Conservation (phyloP, 495 filamentous ascomycete species). For the Amorphotheca resinae region DNA sequence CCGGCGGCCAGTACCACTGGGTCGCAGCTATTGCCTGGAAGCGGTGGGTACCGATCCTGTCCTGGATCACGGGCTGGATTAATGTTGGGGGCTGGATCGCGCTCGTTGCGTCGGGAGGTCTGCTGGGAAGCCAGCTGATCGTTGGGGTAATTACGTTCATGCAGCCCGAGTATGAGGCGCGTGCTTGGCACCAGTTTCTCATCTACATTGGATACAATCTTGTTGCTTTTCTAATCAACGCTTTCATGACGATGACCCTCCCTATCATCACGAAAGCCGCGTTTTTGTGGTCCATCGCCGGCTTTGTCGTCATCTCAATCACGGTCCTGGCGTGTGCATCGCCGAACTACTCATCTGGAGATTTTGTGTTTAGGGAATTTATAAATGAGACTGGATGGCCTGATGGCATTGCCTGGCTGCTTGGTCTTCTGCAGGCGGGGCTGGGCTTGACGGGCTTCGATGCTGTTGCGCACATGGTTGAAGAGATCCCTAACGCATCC, state of each 20-base stretch:
- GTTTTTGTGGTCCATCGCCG: conserved; percentile 25
- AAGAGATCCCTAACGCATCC: conserved; percentile 29
- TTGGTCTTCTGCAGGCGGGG: conserved; percentile 48
- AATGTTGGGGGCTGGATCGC: conserved; percentile 30
- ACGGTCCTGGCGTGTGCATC: conserved; percentile 27
- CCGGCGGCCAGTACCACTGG: conserved; percentile 41
- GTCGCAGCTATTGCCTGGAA: conserved; percentile 28
- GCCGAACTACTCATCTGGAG: conserved; percentile 24
- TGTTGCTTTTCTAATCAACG: conserved; percentile 52
- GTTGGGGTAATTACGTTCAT: conserved; percentile 20
- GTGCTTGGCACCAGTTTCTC: conserved; percentile 63
- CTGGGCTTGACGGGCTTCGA: conserved; percentile 51
- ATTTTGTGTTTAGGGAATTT: conserved; percentile 44
- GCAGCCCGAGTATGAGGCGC: conserved; percentile 31
- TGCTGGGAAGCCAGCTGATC: conserved; percentile 22
- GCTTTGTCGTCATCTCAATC: conserved; percentile 27
- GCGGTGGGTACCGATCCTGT: conserved; percentile 19
- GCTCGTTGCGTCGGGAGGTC: conserved; percentile 26
- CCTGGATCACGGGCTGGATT: conserved; percentile 23
- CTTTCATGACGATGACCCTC: conserved; percentile 47
- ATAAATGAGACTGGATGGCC: conserved; percentile 51
- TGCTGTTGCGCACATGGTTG: conserved; percentile 50
- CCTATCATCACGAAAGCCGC: conserved; percentile 51
- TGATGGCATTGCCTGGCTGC: conserved; percentile 50
- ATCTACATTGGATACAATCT: conserved; percentile 58